phyloP scores from a whole-genome alignment of 139 green algal species.

The Monoraphidium neglectum region DNA sequence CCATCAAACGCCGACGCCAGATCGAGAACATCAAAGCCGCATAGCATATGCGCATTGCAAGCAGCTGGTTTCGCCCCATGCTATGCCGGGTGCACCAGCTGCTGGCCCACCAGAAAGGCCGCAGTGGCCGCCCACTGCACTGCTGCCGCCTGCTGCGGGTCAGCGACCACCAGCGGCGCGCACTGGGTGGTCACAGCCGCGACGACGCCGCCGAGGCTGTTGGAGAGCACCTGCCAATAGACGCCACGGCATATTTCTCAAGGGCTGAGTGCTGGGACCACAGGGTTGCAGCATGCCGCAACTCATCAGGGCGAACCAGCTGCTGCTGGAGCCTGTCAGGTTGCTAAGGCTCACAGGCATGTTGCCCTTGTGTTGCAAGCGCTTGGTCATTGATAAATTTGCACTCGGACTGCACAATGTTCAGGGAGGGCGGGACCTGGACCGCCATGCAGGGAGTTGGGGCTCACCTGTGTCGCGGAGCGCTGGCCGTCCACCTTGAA shows the following conservation, averaged over 20 bases:
- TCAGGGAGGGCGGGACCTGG: background rate
- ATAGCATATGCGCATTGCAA: background rate
- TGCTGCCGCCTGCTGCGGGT: background rate
- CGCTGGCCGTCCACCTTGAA: constrained; percentile 14
- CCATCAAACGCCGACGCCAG: too few species aligned
- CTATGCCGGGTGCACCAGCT: constrained; percentile 39
- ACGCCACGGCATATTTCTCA: too few species aligned
- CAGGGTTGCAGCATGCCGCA: background rate
- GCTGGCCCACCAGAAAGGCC: constrained; percentile 40
- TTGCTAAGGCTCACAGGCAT: background rate
- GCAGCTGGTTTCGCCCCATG: background rate
- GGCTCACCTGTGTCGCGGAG: background rate
- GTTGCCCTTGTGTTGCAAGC: background rate
- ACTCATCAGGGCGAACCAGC: background rate
- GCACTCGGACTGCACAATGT: background rate
- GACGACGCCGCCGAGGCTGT: constrained; percentile 38
- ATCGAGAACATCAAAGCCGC: constrained; percentile 27
- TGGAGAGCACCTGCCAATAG: constrained; percentile 70
- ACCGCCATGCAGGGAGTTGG: background rate
- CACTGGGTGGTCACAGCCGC: background rate
- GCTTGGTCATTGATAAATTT: background rate
- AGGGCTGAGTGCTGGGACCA: too few species aligned
- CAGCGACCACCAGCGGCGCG: background rate
- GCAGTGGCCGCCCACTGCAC: constrained; percentile 33
- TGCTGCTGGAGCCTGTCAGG: background rate